Evolutionary conservation across 805 yeast genomes (phyloP).

Genomic region (Wickerhamiella brachini): DNA sequence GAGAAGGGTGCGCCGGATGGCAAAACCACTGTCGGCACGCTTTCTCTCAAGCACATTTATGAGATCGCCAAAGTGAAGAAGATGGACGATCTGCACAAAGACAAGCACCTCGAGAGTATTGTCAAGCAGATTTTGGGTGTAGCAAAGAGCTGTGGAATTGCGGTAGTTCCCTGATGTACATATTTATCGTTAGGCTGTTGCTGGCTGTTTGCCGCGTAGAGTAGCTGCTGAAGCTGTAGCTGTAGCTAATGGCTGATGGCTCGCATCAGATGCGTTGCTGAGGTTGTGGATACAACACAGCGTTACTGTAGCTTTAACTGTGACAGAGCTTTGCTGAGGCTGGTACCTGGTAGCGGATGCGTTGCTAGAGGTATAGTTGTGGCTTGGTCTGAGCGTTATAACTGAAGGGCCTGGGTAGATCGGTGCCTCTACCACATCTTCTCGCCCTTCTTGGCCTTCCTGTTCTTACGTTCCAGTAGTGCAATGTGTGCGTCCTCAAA

Average conservation of each 20-base stretch:
- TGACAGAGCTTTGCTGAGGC: too few species aligned
- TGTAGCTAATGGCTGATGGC: too few species aligned
- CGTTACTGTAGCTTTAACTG: too few species aligned
- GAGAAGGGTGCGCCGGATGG: constrained; percentile 63
- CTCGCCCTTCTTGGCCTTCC: constrained; percentile 39
- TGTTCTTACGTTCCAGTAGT: constrained; percentile 61
- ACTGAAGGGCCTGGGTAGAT: too few species aligned
- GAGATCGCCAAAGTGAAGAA: constrained; percentile 92
- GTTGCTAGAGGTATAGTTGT: too few species aligned
- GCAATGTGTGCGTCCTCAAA: constrained; percentile 94
- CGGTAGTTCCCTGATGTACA: constrained; percentile 44
- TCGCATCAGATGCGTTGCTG: too few species aligned
- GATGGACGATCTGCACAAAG: constrained; percentile 64
- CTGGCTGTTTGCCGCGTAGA: too few species aligned
- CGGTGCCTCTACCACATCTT: constrained; percentile 24
- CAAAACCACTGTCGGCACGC: constrained; percentile 38
- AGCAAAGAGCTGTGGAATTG: constrained; percentile 81
- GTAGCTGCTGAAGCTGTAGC: too few species aligned
- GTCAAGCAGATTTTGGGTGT: constrained; percentile 75
- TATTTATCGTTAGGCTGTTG: neutral
- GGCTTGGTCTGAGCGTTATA: too few species aligned
- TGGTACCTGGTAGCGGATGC: too few species aligned
- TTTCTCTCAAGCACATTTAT: constrained; percentile 76
- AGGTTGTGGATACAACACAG: too few species aligned
- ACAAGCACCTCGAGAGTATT: constrained; percentile 56